phyloP scores from a whole-genome alignment of 345 rosid species.

The Gossypium australe region DNA sequence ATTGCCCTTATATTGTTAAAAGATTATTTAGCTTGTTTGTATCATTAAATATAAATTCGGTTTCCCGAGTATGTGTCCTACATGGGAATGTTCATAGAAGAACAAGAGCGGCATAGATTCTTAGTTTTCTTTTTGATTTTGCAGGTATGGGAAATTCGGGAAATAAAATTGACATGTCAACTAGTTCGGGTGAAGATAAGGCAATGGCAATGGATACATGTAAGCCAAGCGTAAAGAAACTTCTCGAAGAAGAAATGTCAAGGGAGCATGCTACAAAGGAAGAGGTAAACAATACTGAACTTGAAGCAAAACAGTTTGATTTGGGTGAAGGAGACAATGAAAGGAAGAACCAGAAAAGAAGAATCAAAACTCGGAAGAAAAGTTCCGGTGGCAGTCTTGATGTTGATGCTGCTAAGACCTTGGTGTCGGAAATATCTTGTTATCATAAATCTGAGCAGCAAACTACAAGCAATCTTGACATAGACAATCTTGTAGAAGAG shows the following conservation, averaged over 20 bases:
- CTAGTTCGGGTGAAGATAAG: conserved; percentile 36
- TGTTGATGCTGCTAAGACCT: conserved; percentile 31
- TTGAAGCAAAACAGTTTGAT: conserved; percentile 33
- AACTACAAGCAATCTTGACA: conserved; percentile 37
- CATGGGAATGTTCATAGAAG: background rate
- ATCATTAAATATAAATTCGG: background rate
- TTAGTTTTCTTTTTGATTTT: background rate
- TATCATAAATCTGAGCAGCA: conserved; percentile 28
- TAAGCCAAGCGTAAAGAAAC: conserved; percentile 84
- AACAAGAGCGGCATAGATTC: background rate
- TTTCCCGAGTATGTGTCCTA: background rate
- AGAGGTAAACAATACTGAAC: conserved; percentile 37
- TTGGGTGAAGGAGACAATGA: conserved; percentile 40
- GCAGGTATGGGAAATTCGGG: conserved; percentile 37
- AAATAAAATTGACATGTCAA: conserved; percentile 31
- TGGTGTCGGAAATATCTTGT: conserved; percentile 24
- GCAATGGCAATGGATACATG: conserved; percentile 19
- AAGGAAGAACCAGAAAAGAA: conserved; percentile 50
- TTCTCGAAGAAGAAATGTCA: conserved; percentile 86
- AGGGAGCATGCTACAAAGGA: conserved; percentile 35
- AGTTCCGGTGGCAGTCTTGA: conserved; percentile 44
- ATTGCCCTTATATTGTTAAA: background rate
- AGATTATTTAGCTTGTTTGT: background rate
- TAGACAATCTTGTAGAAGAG: conserved; percentile 62
- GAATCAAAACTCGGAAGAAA: conserved; percentile 43